Conservation (phyloP, 1,139 yeast genomes). For the Starmera stellimalicola region DNA sequence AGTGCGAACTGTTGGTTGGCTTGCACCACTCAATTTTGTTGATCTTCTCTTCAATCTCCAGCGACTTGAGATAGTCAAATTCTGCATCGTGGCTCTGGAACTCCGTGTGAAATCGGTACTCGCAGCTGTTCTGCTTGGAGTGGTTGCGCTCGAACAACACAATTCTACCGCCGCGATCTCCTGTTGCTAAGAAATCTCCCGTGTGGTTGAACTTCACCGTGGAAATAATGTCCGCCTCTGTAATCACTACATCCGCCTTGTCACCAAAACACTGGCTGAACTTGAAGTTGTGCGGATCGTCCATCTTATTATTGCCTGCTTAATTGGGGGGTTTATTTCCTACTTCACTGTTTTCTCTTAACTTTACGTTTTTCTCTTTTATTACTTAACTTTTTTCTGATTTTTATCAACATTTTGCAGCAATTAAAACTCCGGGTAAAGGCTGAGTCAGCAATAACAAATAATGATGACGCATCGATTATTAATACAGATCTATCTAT, state of each 20-base stretch:
- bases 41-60: slow-evolving; percentile 96
- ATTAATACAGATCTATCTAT: no score
- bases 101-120: slow-evolving; percentile 91
- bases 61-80: slow-evolving; percentile 89
- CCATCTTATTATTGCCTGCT: no score
- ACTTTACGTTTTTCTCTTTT: no score
- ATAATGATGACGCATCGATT: no score
- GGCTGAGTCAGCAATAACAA: no score
- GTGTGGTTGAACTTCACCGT: slow-evolving; percentile 95
- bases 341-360: no score
- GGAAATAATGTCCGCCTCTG: slow-evolving; percentile 96
- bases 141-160: slow-evolving; percentile 90
- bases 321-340: no score
- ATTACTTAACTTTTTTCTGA: no score
- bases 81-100: slow-evolving; percentile 99
- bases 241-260: slow-evolving; percentile 93
- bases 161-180: slow-evolving; percentile 97
- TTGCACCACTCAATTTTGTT: slow-evolving; percentile 96
- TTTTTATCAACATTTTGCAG: no score
- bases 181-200: slow-evolving; percentile 94
- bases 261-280: slow-evolving; percentile 95
- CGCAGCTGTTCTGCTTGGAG: slow-evolving; percentile 65
- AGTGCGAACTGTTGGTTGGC: slow-evolving; percentile 81
- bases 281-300: slow-evolving; percentile 29
- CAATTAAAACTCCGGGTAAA: no score